These are phyloP conservation scores for Tolypocladium ovalisporum DNA, from an alignment of 2,329 filamentous ascomycete genomes.

Conservation along the genomic window DNA sequence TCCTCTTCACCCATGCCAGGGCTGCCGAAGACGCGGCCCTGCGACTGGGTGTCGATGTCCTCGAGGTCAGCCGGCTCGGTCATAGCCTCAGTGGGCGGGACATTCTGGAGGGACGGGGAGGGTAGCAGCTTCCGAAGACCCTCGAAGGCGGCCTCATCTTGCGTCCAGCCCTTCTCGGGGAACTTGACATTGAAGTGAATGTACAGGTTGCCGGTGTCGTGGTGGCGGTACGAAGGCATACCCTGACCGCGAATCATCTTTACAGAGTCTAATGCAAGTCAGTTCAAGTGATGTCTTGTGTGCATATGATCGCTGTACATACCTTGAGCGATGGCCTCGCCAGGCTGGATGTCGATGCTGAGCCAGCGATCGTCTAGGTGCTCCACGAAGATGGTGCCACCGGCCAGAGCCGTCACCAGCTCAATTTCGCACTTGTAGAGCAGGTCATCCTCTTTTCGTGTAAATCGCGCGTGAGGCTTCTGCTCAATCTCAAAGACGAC, in stretches of 20 bases:
- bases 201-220: conserved; percentile 92
- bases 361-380: conserved; percentile 97
- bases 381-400: conserved; percentile 84
- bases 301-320: conserved; percentile 25
- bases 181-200: conserved; percentile 98
- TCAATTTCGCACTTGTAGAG: conserved; percentile 95
- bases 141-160: conserved; percentile 59
- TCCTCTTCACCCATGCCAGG: conserved; percentile 58
- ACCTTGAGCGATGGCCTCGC: conserved; percentile 91
- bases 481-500: conserved; percentile 98
- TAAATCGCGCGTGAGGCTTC: conserved; percentile 94
- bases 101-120: conserved; percentile 46
- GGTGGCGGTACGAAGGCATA: conserved; percentile 93
- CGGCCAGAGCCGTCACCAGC: conserved; percentile 85
- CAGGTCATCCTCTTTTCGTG: conserved; percentile 90
- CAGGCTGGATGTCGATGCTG: conserved; percentile 82
- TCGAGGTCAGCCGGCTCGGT: conserved; percentile 82
- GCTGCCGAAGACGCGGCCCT: conserved; percentile 58
- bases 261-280: conserved; percentile 55
- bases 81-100: conserved; percentile 77
- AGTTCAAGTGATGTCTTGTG: background rate
- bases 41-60: conserved; percentile 60
- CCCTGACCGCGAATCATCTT: conserved; percentile 95
- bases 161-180: conserved; percentile 65
- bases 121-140: conserved; percentile 80